Conservation (phyloP, 495 filamentous ascomycete species). For the Podospora bellae-mahoneyi region DNA sequence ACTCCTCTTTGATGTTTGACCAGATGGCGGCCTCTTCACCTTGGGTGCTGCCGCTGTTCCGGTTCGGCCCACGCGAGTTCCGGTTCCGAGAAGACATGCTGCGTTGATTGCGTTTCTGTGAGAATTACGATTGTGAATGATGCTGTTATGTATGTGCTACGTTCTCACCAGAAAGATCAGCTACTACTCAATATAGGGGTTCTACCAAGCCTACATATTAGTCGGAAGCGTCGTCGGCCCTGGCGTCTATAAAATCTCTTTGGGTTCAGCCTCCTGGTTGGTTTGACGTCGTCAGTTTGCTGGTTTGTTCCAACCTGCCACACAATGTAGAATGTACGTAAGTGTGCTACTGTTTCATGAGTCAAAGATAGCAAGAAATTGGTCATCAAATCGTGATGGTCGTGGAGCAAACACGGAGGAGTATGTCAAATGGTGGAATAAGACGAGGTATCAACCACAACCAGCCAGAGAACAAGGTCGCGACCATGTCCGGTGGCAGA, state of each 20-base stretch:
- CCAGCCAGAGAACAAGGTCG: neutral
- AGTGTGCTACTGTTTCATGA: neutral
- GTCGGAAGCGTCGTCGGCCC: neutral
- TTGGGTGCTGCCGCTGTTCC: slow-evolving; percentile 45
- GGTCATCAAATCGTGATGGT: neutral
- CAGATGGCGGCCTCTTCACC: slow-evolving; percentile 48
- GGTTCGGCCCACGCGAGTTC: slow-evolving; percentile 45
- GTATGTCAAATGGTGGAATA: neutral
- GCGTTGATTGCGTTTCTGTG: neutral
- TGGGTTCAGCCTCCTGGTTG: neutral
- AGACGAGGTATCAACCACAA: too few species aligned
- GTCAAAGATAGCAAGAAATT: neutral
- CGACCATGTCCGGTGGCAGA: neutral
- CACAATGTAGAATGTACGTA: too few species aligned
- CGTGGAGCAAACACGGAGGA: neutral
- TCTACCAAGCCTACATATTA: neutral
- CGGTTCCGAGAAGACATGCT: slow-evolving; percentile 47
- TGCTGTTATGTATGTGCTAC: neutral
- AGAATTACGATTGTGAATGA: too few species aligned
- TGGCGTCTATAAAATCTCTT: neutral
- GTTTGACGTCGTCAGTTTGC: neutral
- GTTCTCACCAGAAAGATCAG: neutral
- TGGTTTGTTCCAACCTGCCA: neutral
- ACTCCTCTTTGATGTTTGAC: slow-evolving; percentile 44
- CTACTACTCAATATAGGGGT: neutral